Base-by-base conservation (phyloP, 2,329 filamentous ascomycete genomes). In the Penicillium sp. region DNA sequence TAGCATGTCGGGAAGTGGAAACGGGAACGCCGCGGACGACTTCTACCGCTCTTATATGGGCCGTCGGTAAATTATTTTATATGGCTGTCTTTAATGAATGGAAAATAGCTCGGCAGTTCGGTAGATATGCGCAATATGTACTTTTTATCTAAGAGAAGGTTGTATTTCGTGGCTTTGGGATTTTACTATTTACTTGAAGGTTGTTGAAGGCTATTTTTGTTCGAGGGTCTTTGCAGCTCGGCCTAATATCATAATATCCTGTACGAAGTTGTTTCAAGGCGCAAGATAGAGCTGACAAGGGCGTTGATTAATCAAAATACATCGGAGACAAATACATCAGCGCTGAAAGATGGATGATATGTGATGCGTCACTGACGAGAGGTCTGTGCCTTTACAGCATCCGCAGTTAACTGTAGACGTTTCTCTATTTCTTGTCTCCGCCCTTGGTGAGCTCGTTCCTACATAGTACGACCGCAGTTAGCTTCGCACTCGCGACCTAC, bases 1-100 rank as follows among this genome's bases (percentile, higher is more conserved):
- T 63, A 69, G 68, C 49, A 76, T 72, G 54, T 73, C 73, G 41
- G 72, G 70, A 7, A 71, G 81, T 51, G 81, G 78, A 66, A 76
- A 77, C 62, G 79, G 60, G 21, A 64, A 44, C 41, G 67, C 90
- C 17, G 89, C 91, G 1, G 93, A 97, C 73, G 91, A 92, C 76
- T 97, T 98, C 79, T 96, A 95, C 76, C 87, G 91, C 54, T 96
- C 92, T 59, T 96, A 92, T 79, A 88, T 92, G 82, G 91, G 90
- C 46, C 84, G 91, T 67, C 86, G 90, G 78, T 90, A 71, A 66
- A 44, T 17, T 29, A 44, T n/a, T 57, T 3, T 30, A 7, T 54
- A 30, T 15, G 7, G 47, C 6, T 45, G 44, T 44, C 49, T 55
- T 23, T 45, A 41, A 29, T 48, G 48, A 31, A 58, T 41, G n/a